These are phyloP conservation scores for Backusella mclennaniae DNA, from an alignment of 192 early-diverging fungal species.

Conservation along the genomic window DNA sequence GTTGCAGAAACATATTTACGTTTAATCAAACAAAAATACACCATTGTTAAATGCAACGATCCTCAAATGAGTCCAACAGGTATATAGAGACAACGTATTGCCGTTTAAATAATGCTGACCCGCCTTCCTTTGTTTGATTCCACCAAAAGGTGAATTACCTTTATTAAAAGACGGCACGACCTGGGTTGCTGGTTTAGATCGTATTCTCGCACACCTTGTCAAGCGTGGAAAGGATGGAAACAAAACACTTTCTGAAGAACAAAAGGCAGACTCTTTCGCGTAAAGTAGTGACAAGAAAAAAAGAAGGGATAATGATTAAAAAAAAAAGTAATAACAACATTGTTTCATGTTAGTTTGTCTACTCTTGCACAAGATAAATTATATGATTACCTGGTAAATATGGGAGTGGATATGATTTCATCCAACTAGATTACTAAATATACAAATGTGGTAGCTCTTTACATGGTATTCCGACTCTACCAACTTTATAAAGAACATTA, in stretches of 20 bases:
- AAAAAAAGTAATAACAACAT: background rate
- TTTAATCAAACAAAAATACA: conserved; percentile 51
- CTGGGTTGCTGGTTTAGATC: conserved; percentile 51
- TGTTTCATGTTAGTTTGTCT: conserved; percentile 46
- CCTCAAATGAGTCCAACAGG: conserved; percentile 64
- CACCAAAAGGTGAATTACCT: conserved; percentile 63
- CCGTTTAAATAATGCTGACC: background rate
- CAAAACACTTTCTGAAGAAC: conserved; percentile 40
- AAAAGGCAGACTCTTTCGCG: conserved; percentile 53
- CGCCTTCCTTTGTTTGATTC: background rate
- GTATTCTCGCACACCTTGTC: conserved; percentile 46
- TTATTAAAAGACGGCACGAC: conserved; percentile 58
- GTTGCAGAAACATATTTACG: conserved; percentile 63
- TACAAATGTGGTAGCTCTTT: conserved; percentile 46
- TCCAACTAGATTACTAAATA: background rate
- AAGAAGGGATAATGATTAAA: background rate
- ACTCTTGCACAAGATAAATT: conserved; percentile 77
- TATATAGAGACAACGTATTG: conserved; percentile 19
- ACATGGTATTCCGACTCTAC: conserved; percentile 81
- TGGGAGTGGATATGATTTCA: background rate
- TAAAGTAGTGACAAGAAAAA: conserved; percentile 21
- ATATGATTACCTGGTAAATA: conserved; percentile 66
- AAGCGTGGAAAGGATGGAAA: conserved; percentile 48
- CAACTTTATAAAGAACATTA: conserved; percentile 74
- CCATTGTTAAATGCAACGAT: conserved; percentile 58